phyloP scores from a whole-genome alignment of 768 basidiomycete species.

The Favolaschia claudopus region DNA sequence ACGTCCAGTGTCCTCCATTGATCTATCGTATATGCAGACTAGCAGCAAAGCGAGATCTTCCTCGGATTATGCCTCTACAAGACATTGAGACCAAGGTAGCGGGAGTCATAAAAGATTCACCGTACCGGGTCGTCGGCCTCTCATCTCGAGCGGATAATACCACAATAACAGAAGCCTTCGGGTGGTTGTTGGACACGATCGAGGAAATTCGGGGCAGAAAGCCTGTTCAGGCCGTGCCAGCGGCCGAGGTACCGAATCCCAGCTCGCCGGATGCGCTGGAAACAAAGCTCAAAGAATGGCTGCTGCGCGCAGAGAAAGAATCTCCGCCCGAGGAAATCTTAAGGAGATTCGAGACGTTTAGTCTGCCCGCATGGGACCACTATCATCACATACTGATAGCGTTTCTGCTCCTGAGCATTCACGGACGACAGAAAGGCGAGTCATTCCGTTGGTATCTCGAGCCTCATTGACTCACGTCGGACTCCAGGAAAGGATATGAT shows the following conservation, averaged over 20 bases:
- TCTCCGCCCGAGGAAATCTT: constrained; percentile 43
- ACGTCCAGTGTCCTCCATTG: not conserved
- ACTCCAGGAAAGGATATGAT: constrained; percentile 54
- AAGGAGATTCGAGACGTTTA: constrained; percentile 40
- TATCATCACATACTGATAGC: constrained; percentile 57
- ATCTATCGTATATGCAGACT: constrained; percentile 38
- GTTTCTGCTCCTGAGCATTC: constrained; percentile 46
- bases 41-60: constrained; percentile 72
- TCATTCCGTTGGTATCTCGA: too few relatives aligned
- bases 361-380: constrained; percentile 55
- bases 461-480: too few relatives aligned
- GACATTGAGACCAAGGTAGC: too few relatives aligned
- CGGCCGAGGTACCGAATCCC: constrained; percentile 19
- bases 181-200: too few relatives aligned
- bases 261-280: constrained; percentile 36
- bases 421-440: constrained; percentile 55
- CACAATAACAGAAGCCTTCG: too few relatives aligned
- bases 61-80: too few relatives aligned
- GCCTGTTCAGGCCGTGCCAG: too few relatives aligned
- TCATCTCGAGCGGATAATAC: too few relatives aligned
- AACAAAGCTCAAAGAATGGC: constrained; percentile 47
- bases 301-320: constrained; percentile 40
- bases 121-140: too few relatives aligned
- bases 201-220: too few relatives aligned
- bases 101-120: constrained; percentile 10